phyloP scores from a whole-genome alignment of 352 stramenopile genomes.

The Phytophthora europaea region DNA sequence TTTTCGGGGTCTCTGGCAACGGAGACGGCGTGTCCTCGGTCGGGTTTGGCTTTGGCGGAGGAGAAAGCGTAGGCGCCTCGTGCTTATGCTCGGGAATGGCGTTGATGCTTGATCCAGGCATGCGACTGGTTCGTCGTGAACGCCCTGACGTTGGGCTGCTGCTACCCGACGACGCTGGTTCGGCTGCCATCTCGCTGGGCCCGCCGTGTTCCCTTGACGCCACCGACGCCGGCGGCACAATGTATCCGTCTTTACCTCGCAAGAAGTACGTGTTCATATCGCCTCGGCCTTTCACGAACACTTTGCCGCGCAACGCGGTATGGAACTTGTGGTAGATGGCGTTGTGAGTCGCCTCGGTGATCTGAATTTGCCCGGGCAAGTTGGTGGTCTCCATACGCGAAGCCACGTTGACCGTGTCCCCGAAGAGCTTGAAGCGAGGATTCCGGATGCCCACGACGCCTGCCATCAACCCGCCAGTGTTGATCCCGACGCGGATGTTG shows the following conservation, averaged over 20 bases:
- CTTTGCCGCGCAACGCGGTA: slow-evolving; percentile 75
- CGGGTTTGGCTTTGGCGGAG: neutral
- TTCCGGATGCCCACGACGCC: slow-evolving; percentile 89
- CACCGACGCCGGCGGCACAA: slow-evolving; percentile 55
- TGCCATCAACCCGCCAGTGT: slow-evolving; percentile 86
- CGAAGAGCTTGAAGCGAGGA: slow-evolving; percentile 90
- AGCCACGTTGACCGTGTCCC: slow-evolving; percentile 89
- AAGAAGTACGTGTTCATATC: slow-evolving; percentile 91
- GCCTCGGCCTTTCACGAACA: slow-evolving; percentile 84
- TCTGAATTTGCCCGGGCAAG: slow-evolving; percentile 82
- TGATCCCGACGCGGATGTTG: slow-evolving; percentile 90
- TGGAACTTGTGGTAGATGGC: slow-evolving; percentile 78
- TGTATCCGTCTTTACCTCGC: slow-evolving; percentile 64
- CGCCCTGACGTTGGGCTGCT: slow-evolving; percentile 22
- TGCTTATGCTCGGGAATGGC: slow-evolving; percentile 38
- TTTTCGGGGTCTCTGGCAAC: slow-evolving; percentile 16
- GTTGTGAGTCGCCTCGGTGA: slow-evolving; percentile 75
- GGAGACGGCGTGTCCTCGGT: slow-evolving; percentile 1
- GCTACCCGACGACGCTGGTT: neutral
- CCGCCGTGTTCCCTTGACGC: slow-evolving; percentile 6
- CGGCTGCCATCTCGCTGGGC: slow-evolving; percentile 9
- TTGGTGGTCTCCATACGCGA: slow-evolving; percentile 91
- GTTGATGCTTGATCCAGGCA: slow-evolving; percentile 26
- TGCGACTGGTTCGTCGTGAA: slow-evolving; percentile 31
- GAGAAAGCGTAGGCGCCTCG: neutral